Percentiles rank a stretch among this genome's conserved stretches.
phyloP scores from a whole-genome alignment of 441 rosid genomes.

The Bocquillonia castaneifolia region DNA sequence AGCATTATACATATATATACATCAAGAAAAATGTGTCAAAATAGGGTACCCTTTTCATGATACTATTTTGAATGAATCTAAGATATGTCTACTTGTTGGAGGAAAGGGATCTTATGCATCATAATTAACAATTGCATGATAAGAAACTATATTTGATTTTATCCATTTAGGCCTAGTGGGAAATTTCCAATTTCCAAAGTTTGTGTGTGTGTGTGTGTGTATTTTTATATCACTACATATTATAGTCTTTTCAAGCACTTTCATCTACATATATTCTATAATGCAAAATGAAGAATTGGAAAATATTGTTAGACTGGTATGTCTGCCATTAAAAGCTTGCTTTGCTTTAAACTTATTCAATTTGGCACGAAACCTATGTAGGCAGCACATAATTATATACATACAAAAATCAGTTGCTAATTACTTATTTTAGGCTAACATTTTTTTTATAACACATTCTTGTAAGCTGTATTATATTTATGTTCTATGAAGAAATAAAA shows the following conservation, averaged over 20 bases:
- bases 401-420: background rate
- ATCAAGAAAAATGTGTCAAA: too few relatives aligned
- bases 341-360: background rate
- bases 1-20: too few relatives aligned
- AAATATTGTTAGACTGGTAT: background rate
- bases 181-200: background rate
- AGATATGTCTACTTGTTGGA: background rate
- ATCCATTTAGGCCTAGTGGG: background rate
- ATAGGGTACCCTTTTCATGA: too few relatives aligned
- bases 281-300: constrained; percentile 18
- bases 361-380: background rate
- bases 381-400: background rate
- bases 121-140: constrained; percentile 7
- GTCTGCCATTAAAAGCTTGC: constrained; percentile 25
- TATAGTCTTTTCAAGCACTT: constrained; percentile 12
- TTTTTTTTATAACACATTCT: background rate
- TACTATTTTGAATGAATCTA: too few relatives aligned
- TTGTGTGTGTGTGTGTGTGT: too few relatives aligned
- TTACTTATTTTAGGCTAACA: background rate
- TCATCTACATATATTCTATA: constrained; percentile 11
- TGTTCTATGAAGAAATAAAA: background rate
- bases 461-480: too few relatives aligned
- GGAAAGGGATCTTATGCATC: constrained; percentile 11
- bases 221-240: too few relatives aligned
- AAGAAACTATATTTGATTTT: background rate